Evolutionary conservation across 2,329 filamentous ascomycete genomes (phyloP).

Genomic region (Mycosphaerella arachidis): DNA sequence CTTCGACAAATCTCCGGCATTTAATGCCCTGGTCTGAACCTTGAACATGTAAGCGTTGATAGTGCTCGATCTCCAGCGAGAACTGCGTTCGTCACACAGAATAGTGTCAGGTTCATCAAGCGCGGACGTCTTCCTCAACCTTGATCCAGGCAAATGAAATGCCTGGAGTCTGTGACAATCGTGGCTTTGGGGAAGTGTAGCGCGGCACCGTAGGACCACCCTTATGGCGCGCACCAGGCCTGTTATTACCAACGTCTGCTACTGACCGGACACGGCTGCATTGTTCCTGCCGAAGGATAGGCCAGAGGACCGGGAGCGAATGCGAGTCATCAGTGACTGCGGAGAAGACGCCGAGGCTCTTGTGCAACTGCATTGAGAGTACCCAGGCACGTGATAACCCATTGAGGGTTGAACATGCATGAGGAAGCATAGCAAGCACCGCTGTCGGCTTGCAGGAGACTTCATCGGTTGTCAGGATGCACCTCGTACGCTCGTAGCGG

Average conservation of each 20-base stretch:
- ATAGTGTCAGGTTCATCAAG: not conserved
- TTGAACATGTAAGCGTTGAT: not conserved
- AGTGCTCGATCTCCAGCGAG: not conserved
- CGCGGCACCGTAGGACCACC: not conserved
- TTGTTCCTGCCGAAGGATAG: not conserved
- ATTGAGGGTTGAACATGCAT: not conserved
- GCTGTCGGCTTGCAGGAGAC: not conserved
- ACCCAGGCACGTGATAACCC: not conserved
- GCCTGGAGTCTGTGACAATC: not conserved
- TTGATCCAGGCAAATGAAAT: not conserved
- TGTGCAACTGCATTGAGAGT: not conserved
- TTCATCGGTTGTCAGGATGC: not conserved
- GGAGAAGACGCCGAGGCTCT: too few relatives aligned
- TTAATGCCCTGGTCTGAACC: not conserved
- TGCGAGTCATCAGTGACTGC: not conserved
- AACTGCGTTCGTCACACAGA: not conserved
- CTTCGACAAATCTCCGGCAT: not conserved
- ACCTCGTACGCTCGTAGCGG: not conserved
- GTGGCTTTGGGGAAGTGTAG: not conserved
- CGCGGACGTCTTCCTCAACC: not conserved
- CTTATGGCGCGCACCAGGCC: not conserved
- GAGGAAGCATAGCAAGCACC: not conserved
- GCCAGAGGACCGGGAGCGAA: not conserved
- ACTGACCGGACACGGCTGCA: not conserved
- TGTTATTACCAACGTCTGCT: not conserved